phyloP scores from a whole-genome alignment of 805 yeast species.

The Starmerella apis region DNA sequence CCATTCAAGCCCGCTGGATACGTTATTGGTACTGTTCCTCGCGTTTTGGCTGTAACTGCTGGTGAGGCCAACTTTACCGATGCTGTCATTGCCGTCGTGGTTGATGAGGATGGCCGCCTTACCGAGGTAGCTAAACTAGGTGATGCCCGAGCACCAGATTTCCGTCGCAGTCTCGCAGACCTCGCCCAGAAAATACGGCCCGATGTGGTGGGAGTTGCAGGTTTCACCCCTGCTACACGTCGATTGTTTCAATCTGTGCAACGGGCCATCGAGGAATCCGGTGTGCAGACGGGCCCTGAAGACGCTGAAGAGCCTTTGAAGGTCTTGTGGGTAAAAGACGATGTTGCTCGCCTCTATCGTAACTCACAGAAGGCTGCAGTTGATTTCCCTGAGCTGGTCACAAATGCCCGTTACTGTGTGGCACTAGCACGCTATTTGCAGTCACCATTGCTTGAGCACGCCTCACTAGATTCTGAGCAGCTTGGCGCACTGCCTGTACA shows the following conservation, averaged over 20 bases:
- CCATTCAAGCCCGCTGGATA: slow-evolving; percentile 76
- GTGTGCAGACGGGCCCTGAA: slow-evolving; percentile 34
- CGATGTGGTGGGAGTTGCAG: slow-evolving; percentile 85
- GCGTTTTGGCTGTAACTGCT: slow-evolving; percentile 67
- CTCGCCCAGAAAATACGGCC: slow-evolving; percentile 60
- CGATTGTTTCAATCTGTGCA: slow-evolving; percentile 46
- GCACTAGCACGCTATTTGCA: slow-evolving; percentile 87
- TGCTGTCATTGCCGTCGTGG: slow-evolving; percentile 71
- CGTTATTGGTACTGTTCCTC: slow-evolving; percentile 72
- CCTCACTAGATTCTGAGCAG: slow-evolving; percentile 66
- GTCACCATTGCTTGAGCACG: slow-evolving; percentile 84
- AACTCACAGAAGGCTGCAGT: slow-evolving; percentile 60
- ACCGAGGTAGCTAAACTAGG: slow-evolving; percentile 70
- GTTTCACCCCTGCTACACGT: slow-evolving; percentile 66
- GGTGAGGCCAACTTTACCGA: slow-evolving; percentile 81
- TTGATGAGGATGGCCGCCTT: slow-evolving; percentile 73
- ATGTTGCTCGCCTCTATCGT: slow-evolving; percentile 81
- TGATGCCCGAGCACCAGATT: slow-evolving; percentile 54
- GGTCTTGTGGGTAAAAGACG: slow-evolving; percentile 80
- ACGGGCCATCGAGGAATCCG: slow-evolving; percentile 45
- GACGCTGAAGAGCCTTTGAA: slow-evolving; percentile 39
- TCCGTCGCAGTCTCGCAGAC: slow-evolving; percentile 51
- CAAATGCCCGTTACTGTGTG: slow-evolving; percentile 70
- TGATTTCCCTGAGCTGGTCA: slow-evolving; percentile 78
- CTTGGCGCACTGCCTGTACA: slow-evolving; percentile 45